phyloP scores from a whole-genome alignment of 306 rosid genomes.

The Glycine soja region DNA sequence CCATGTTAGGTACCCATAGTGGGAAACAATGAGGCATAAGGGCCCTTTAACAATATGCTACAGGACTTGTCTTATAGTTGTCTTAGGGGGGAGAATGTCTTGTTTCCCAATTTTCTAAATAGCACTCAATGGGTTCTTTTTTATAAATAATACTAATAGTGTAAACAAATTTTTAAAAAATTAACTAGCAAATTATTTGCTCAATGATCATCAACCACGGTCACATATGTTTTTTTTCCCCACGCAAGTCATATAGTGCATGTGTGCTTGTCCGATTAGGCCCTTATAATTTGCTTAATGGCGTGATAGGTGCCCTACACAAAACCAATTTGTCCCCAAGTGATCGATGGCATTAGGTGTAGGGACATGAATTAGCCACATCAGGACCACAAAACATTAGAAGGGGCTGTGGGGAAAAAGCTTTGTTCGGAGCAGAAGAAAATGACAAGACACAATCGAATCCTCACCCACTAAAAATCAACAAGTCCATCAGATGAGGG shows the following conservation, averaged over 20 bases:
- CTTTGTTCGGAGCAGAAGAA: slow-evolving; percentile 48
- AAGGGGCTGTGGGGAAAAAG: slow-evolving; percentile 33
- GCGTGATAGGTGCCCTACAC: slow-evolving; percentile 40
- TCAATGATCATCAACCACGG: slow-evolving; percentile 29
- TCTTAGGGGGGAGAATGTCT: slow-evolving; percentile 52
- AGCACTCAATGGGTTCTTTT: slow-evolving; percentile 12
- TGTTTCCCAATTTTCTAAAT: slow-evolving; percentile 46
- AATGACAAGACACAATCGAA: slow-evolving; percentile 51
- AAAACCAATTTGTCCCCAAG: slow-evolving; percentile 40
- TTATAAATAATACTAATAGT: not conserved
- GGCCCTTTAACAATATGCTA: slow-evolving; percentile 60
- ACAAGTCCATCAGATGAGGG: slow-evolving; percentile 37
- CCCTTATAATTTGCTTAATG: slow-evolving; percentile 46
- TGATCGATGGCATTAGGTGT: slow-evolving; percentile 30
- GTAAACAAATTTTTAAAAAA: not conserved
- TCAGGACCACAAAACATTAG: slow-evolving; percentile 50
- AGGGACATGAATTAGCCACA: slow-evolving; percentile 44
- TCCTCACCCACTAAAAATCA: slow-evolving; percentile 52
- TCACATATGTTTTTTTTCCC: slow-evolving; percentile 12
- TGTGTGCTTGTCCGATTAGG: slow-evolving; percentile 59
- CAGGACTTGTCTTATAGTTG: slow-evolving; percentile 66
- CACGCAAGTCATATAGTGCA: slow-evolving; percentile 46
- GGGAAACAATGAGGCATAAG: slow-evolving; percentile 76
- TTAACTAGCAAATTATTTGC: slow-evolving; percentile 22
- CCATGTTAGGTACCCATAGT: slow-evolving; percentile 65